Percentiles rank a stretch among this genome's conserved stretches.
phyloP scores from a whole-genome alignment of 441 rosid genomes.

The Gossypium davidsonii region DNA sequence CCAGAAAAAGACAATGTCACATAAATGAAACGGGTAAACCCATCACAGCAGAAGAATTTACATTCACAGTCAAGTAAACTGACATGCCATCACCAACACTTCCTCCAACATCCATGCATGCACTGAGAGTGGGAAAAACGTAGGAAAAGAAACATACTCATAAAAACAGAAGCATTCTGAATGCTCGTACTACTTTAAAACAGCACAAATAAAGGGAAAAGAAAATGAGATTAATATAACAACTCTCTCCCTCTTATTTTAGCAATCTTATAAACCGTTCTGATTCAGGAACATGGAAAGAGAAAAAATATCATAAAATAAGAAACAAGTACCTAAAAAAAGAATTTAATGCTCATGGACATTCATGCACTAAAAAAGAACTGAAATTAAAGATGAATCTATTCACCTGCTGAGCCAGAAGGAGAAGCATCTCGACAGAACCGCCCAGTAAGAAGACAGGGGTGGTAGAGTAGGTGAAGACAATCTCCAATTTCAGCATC shows the following conservation, averaged over 20 bases:
- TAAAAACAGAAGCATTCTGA: conserved; percentile 5
- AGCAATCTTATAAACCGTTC: background rate
- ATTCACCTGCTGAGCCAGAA: conserved; percentile 70
- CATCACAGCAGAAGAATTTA: background rate
- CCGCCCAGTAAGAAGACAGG: conserved; percentile 78
- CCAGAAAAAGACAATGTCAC: background rate
- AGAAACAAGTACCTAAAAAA: background rate
- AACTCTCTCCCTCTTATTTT: background rate
- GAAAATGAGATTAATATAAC: background rate
- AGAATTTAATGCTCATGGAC: background rate
- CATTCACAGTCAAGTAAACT: background rate
- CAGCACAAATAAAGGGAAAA: conserved; percentile 6
- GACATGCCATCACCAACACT: background rate
- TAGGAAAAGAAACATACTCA: background rate
- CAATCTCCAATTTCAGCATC: conserved; percentile 89
- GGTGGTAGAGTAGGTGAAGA: conserved; percentile 90
- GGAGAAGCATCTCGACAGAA: conserved; percentile 98
- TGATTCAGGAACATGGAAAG: background rate
- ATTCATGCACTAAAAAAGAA: background rate
- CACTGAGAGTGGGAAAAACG: background rate
- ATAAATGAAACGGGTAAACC: background rate
- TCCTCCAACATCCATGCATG: background rate
- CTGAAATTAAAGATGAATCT: background rate
- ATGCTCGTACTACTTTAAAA: background rate
- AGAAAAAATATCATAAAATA: background rate